phyloP scores from a whole-genome alignment of 495 filamentous ascomycete genomes.

The Podospora sp. region DNA sequence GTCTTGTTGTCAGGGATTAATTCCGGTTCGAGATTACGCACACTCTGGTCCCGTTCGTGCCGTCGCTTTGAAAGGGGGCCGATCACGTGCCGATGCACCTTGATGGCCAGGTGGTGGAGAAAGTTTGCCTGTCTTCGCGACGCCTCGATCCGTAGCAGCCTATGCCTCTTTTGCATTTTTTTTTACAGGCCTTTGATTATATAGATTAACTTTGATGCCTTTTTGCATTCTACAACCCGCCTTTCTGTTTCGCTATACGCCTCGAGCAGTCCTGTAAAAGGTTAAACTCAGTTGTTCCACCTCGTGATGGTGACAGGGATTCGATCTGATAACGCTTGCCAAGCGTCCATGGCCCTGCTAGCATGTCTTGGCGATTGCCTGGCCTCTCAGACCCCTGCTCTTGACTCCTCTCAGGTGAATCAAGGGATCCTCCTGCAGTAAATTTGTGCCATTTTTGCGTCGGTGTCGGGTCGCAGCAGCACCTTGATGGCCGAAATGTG shows the following conservation, averaged over 20 bases:
- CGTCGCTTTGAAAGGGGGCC: background rate
- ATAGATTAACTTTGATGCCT: no score
- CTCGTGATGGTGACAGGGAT: no score
- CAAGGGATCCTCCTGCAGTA: background rate
- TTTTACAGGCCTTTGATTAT: no score
- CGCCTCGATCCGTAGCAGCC: no score
- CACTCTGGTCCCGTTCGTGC: background rate
- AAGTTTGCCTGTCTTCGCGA: no score
- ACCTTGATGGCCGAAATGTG: constrained; percentile 26
- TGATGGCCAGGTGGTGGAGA: no score
- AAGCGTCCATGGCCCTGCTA: background rate
- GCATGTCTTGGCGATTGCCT: background rate
- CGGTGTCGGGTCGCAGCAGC: background rate
- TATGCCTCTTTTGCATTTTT: no score
- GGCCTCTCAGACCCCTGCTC: background rate
- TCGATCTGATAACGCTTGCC: constrained; percentile 6
- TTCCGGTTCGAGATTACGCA: constrained; percentile 9
- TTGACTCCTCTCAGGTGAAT: background rate
- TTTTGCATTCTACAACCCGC: no score
- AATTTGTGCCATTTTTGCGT: background rate
- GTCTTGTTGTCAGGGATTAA: background rate
- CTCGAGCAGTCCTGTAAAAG: no score
- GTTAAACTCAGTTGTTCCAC: no score
- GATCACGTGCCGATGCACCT: background rate
- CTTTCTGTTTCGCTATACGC: no score